Evolutionary conservation across 148 eudicot species (phyloP).

Genomic region (Salicornia ramosissima): DNA sequence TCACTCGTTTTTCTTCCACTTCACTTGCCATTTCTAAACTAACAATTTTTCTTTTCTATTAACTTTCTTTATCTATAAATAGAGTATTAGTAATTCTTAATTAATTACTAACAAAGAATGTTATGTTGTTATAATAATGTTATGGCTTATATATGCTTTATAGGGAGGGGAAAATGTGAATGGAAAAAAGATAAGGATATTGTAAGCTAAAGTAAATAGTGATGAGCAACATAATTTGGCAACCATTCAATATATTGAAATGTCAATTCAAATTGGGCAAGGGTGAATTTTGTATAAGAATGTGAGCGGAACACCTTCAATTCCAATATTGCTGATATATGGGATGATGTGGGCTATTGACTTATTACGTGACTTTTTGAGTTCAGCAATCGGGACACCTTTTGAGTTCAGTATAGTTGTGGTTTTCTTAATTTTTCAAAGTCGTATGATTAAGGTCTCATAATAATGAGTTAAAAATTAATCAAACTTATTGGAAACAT

Average conservation of each 20-base stretch:
- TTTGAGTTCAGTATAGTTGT: too few relatives aligned
- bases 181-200: background rate
- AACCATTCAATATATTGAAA: background rate
- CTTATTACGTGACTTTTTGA: background rate
- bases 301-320: background rate
- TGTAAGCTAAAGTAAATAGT: background rate
- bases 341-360: conserved; percentile 11
- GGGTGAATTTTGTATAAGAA: background rate
- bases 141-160: too few relatives aligned
- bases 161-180: background rate
- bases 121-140: background rate
- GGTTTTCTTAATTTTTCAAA: too few relatives aligned
- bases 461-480: too few relatives aligned
- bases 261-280: background rate
- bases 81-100: too few relatives aligned
- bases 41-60: background rate
- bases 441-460: too few relatives aligned
- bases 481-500: too few relatives aligned
- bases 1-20: conserved; percentile 23
- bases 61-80: background rate
- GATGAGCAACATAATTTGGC: background rate
- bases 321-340: conserved; percentile 11
- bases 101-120: too few relatives aligned
- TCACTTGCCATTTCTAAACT: conserved; percentile 20
- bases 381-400: too few relatives aligned